Evolutionary conservation across 164 flowering plant genomes (phyloP).

Genomic region (Magnolia changhungtana): DNA sequence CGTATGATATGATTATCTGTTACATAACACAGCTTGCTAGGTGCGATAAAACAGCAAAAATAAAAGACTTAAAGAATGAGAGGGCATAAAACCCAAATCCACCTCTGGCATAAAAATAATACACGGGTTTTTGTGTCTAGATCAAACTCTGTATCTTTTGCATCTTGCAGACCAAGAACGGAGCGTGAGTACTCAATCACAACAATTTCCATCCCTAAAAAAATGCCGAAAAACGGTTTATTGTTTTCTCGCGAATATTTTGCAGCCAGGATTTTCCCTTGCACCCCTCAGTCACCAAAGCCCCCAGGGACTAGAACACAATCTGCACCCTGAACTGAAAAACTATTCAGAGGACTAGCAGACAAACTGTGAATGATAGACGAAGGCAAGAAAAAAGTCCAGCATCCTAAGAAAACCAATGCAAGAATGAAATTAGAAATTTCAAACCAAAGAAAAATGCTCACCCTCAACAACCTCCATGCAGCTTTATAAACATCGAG

Average conservation of each 20-base stretch:
- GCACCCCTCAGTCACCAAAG: slow-evolving; percentile 96
- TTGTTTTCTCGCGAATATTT: slow-evolving; percentile 82
- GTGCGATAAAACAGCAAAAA: neutral
- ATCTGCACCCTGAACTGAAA: slow-evolving; percentile 65
- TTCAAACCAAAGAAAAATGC: neutral
- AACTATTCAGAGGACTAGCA: slow-evolving; percentile 6
- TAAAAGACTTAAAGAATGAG: neutral
- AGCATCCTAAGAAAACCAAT: neutral
- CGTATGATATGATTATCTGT: neutral
- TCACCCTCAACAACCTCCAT: slow-evolving; percentile 72
- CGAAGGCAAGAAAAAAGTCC: neutral
- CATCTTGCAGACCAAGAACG: slow-evolving; percentile 69
- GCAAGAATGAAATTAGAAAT: neutral
- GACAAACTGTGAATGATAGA: neutral
- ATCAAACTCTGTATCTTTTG: slow-evolving; percentile 92
- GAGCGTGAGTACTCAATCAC: slow-evolving; percentile 89
- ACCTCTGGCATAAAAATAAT: slow-evolving; percentile 99
- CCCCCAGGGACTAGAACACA: slow-evolving; percentile 97
- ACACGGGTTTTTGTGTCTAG: slow-evolving; percentile 73
- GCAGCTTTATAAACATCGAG: slow-evolving; percentile 68
- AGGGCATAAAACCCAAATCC: neutral
- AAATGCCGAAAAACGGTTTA: slow-evolving; percentile 85
- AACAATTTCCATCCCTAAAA: slow-evolving; percentile 95
- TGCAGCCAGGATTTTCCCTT: slow-evolving; percentile 96
- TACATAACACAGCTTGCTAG: neutral